Evolutionary conservation across 1,139 yeast genomes (phyloP), one percentile per base, ranked within the genome.

Genomic region (Nakaseomyces delphensis): DNA sequence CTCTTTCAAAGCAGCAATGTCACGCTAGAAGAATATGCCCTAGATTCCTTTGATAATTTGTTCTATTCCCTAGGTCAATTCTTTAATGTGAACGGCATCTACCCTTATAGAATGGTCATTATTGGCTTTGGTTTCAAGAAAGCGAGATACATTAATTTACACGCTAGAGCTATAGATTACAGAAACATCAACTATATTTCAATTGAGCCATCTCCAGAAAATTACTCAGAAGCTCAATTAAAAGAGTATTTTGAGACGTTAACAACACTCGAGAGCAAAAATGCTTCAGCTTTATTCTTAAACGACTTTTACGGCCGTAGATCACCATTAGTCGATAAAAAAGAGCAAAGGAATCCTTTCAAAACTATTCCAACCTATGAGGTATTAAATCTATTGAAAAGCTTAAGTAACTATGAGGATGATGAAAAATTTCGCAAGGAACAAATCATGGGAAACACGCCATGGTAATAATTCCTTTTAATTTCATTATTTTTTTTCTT

Each of bases 1-100:
- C 42, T 52, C 3, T 48, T 55, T 9, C 29, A 36, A 13, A 39
- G 44, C 7, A 35, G 43, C 2, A 49, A 52, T 30, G 44, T 63
- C 3, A 48, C 54, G 16, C 55, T 62, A 3, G 95, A 85, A 55
- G 86, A 80, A 51, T 81, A 65, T 59, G 89, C 95, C 0, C 65
- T 86, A 37, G 95, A 85, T 59, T 83, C 94, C 1, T 81, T 80
- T 58, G 95, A 85, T 56, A 85, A 85, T 57, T 73, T 84, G 6
- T 49, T 83, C 2, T 83, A 76, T 57, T 76, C 82, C 51, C 52
- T 84, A 2, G 70, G 76, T 39, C 65, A 81, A 40, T 84, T 71
- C 57, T 63, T 70, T 37, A 79, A 79, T 51, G 50, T 71, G 1
- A 60, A 65, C 5, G 64, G 67, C 0, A 32, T 13, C 1, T 79